phyloP scores from a whole-genome alignment of 2,329 filamentous ascomycete genomes.

The Botrytis squamosa region DNA sequence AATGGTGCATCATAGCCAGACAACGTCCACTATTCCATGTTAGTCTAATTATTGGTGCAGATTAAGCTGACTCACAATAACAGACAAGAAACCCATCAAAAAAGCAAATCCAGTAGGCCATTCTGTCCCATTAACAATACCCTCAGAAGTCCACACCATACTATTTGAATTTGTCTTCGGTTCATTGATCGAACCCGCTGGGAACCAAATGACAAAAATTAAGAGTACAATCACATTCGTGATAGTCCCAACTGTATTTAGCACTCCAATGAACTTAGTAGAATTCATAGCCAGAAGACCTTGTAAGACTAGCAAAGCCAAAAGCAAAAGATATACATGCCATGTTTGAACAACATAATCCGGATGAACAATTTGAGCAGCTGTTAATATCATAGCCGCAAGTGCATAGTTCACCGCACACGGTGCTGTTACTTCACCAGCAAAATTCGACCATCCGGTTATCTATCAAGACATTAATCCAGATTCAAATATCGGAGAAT shows the following conservation, averaged over 20 bases:
- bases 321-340: constrained; percentile 40
- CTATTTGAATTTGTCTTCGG: constrained; percentile 21
- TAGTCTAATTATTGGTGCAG: no score
- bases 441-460: constrained; percentile 26
- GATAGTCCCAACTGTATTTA: constrained; percentile 27
- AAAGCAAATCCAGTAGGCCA: constrained; percentile 59
- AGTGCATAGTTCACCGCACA: constrained; percentile 40
- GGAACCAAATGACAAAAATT: constrained; percentile 39
- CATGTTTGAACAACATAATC: constrained; percentile 39
- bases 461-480: constrained; percentile 13
- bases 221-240: constrained; percentile 38
- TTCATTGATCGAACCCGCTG: constrained; percentile 22
- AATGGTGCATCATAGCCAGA: constrained; percentile 63
- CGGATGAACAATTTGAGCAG: constrained; percentile 39
- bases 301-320: constrained; percentile 38
- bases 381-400: constrained; percentile 40
- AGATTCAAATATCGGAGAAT: not conserved
- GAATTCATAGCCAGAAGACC: constrained; percentile 40
- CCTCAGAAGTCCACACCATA: constrained; percentile 22
- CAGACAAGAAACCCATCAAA: constrained; percentile 62
- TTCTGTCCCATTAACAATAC: constrained; percentile 56
- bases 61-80: constrained; percentile 51
- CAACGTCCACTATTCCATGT: constrained; percentile 40
- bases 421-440: constrained; percentile 24
- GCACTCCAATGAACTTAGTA: constrained; percentile 34